Evolutionary conservation across 768 basidiomycete genomes (phyloP), one percentile per base, ranked within the genome.

Genomic region (Amanita inopinata): DNA sequence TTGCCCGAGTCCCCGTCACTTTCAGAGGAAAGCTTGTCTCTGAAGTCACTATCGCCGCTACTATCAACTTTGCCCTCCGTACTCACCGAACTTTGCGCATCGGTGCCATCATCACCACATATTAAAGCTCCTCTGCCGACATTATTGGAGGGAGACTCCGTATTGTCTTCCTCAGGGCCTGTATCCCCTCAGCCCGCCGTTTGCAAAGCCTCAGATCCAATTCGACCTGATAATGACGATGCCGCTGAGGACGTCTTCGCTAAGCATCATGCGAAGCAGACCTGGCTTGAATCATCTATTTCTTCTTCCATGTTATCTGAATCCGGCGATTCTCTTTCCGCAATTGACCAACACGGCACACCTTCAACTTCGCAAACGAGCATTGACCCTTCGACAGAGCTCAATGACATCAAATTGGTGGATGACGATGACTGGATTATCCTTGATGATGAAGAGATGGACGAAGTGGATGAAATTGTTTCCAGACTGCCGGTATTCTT

Each of bases 401-500:
- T 44, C 14, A 17, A 43, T 19, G 42, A 22, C 9, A 9, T 36
- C n/a, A 23, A 31, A 10, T n/a, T 28, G 11, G 11, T 33, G 18
- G 40, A 27, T 18, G 27, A 37, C 32, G 30, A 45, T 36, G 33
- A 33, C 12, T 28, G 33, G 19, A 23, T 51, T 7, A 23, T n/a
- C 7, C 39, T 40, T 18, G 14, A 10, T 9, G 35, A 42, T 10
- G 46, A 45, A 32, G 20, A 25, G 25, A n/a, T 14, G 8, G 39
- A 46, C 34, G 27, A 4, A 9, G 9, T 27, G 17, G 18, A 31
- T 15, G 24, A 10, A 8, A 19, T 24, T 12, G 17, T 9, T 4
- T 53, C 40, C 39, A 50, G 48, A 39, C 25, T 54, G 48, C 34
- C 44, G 55, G 27, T 54, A 51, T 49, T 58, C 58, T 24, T 49